Evolutionary conservation across 495 filamentous ascomycete species (phyloP).

Genomic region (Xylaria flabelliformis): DNA sequence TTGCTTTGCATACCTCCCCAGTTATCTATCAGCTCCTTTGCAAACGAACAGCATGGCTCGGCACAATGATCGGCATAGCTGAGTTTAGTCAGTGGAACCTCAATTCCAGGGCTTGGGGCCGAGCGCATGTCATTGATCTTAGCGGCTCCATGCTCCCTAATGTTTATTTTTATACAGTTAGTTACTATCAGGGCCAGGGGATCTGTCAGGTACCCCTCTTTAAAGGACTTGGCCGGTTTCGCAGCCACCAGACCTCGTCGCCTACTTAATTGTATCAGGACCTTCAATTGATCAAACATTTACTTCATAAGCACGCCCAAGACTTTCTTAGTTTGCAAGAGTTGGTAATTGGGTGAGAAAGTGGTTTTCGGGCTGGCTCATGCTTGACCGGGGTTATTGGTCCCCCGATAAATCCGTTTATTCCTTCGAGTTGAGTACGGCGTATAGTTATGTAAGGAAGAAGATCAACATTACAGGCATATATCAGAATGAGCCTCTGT

Average conservation of each 20-base stretch:
- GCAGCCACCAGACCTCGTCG: too few relatives aligned
- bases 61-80: neutral
- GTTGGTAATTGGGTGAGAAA: too few relatives aligned
- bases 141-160: neutral
- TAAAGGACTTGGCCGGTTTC: neutral
- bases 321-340: too few relatives aligned
- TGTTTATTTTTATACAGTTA: neutral
- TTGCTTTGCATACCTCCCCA: neutral
- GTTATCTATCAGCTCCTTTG: neutral
- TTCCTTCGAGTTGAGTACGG: neutral
- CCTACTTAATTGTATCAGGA: too few relatives aligned
- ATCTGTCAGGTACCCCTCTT: neutral
- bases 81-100: neutral
- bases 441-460: neutral
- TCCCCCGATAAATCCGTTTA: neutral
- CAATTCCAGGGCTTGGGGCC: neutral
- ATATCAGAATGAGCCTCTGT: neutral
- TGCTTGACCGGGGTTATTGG: neutral
- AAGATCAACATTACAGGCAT: neutral
- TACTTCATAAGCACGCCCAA: too few relatives aligned
- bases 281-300: too few relatives aligned
- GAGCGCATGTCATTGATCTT: neutral
- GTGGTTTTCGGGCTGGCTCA: too few relatives aligned
- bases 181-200: too few relatives aligned
- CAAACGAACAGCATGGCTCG: neutral